Base-by-base conservation (phyloP, 129 eudicot genomes). In the Centrapalus pauciflorus region DNA sequence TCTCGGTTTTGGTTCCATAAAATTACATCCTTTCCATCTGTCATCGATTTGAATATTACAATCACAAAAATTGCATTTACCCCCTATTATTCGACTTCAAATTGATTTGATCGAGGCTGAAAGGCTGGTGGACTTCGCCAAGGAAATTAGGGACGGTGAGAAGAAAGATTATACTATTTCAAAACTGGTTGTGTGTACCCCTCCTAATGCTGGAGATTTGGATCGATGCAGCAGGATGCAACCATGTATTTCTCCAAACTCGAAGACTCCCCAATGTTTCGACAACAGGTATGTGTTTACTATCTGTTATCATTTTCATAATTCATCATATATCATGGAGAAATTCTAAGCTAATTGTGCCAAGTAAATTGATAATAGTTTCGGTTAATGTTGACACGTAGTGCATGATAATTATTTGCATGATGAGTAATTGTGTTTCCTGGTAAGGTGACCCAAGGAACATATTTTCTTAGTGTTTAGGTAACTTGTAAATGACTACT, bases 241-340 rank as follows among this genome's bases (percentile, higher is more conserved):
- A 81, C 52, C 57, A 81, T 88, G 96, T 72, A 70, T 66, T 87
- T 91, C 76, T 64, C 81, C n/a, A 87, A 80, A 71, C 88, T 91
- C 55, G 98, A 91, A 55, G 98, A 91, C 74, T 87, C 98, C 34
- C 98, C 96, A 0, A 91, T 91, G 98, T 87, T 91, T 79, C 80
- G 96, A 5, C 86, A 88, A 72, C 94, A 87, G 96, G 98, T 87
- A 0, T 60, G 21, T 40, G 30, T 33, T n/a, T 17, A 7, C 35
- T 20, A 24, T 28, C 57, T 28, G 70, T 28, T n/a, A 20, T 4
- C 60, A 32, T 29, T 50, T 49, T n/a, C n/a, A n/a, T n/a, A n/a
- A n/a, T n/a, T n/a, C n/a, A n/a, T n/a, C n/a, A n/a, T 28, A 57
- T 57, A 5, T 14, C 19, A 25, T 30, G 27, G 24, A 34, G 26